Evolutionary conservation across 768 basidiomycete genomes (phyloP), one percentile per base, ranked within the genome.

Genomic region (Agaricus subrufescens): DNA sequence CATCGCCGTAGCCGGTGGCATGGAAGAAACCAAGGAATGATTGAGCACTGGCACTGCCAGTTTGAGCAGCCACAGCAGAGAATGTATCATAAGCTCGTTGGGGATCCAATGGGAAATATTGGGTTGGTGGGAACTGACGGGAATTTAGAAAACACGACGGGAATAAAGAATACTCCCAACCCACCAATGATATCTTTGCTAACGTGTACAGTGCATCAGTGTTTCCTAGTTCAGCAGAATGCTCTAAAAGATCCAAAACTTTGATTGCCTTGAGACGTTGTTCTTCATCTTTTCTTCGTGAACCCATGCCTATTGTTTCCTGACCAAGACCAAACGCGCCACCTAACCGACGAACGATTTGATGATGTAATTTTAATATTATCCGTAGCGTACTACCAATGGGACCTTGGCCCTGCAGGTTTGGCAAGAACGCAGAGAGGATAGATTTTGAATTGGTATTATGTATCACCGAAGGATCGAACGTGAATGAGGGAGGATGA

Each of bases 1-100:
- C 70, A 45, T 75, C 75, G 50, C 79, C 80, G 63, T 91, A 96
- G 3, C 94, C 95, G 0, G 93, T 89, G 8, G 93, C 81, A 64
- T 97, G 73, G 67, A 98, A 91, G 78, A 98, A 97, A 0, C 84
- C 94, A 11, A 96, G 71, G 58, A 86, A 74, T 8, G 90, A 81
- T 70, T 98, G 95, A 0, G 95, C 91, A 3, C 91, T 83, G 1
- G 93, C 86, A 62, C 94, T 91, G 25, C 94, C 93, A 0, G 89
- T 88, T 26, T 72, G 62, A 29, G 77, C 71, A 0, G 89, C 88
- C 48, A 94, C 90, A 3, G 72, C 65, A 3, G 73, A 68, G 65
- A 87, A 86, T 1, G 83, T 79, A n/a, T 82, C 71, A 62, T 82
- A 87, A 0, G 90, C 87, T 1, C 80, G 69, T 25, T 73, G 68